These are phyloP conservation scores for Zasmidium cellare DNA, from an alignment of 2,329 filamentous ascomycete species.

Conservation along the genomic window DNA sequence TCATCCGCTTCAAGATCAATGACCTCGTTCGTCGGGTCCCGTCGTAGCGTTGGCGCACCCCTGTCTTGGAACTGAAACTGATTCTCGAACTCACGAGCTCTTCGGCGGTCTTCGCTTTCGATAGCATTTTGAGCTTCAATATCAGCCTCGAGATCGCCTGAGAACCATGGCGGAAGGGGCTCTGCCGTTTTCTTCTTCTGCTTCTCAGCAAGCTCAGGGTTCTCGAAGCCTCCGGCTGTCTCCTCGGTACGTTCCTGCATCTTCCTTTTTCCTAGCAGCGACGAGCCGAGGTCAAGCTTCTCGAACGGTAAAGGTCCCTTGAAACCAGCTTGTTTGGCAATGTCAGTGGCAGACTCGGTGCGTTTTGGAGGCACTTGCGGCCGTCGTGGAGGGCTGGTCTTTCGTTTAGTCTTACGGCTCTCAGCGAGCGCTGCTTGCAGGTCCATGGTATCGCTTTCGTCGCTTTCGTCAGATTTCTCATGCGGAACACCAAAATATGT, in stretches of 20 bases:
- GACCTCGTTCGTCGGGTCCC: slow-evolving; percentile 53
- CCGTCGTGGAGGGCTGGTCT: slow-evolving; percentile 23
- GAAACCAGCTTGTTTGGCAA: slow-evolving; percentile 59
- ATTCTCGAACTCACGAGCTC: slow-evolving; percentile 57
- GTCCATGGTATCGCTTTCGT: slow-evolving; percentile 75
- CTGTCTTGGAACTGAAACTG: slow-evolving; percentile 60
- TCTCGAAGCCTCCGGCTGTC: slow-evolving; percentile 66
- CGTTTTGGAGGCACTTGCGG: slow-evolving; percentile 32
- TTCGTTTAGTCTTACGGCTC: slow-evolving; percentile 53
- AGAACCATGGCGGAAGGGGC: slow-evolving; percentile 77
- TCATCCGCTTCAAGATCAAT: slow-evolving; percentile 49
- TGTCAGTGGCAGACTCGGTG: slow-evolving; percentile 22
- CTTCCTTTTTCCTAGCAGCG: slow-evolving; percentile 53
- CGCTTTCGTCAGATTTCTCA: slow-evolving; percentile 46
- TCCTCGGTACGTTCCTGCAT: slow-evolving; percentile 55
- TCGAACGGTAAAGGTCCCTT: slow-evolving; percentile 88
- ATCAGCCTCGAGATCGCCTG: slow-evolving; percentile 58
- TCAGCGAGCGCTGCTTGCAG: slow-evolving; percentile 73
- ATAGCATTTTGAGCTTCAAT: slow-evolving; percentile 49
- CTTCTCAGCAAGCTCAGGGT: slow-evolving; percentile 40
- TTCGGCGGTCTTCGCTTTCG: slow-evolving; percentile 52
- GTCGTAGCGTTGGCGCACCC: slow-evolving; percentile 57
- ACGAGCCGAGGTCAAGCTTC: slow-evolving; percentile 69
- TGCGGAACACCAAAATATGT: slow-evolving; percentile 34
- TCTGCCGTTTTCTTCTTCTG: slow-evolving; percentile 50